Evolutionary conservation across 371 early-diverging fungal species (phyloP), one percentile per base, ranked within the genome.

Genomic region (Saksenaea oblongispora): DNA sequence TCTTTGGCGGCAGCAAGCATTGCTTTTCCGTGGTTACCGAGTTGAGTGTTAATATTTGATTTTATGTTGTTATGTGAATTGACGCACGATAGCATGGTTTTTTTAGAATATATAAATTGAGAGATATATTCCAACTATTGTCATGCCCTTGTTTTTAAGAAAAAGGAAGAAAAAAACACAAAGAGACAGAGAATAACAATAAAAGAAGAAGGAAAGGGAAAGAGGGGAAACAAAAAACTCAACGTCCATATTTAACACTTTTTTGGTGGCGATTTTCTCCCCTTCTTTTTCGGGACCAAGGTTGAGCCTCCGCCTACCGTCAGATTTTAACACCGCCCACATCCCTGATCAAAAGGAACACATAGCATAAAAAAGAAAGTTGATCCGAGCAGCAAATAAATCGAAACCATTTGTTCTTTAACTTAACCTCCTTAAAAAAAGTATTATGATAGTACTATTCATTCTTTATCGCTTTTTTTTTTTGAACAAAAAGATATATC

Each of bases 1-100:
- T 57, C 58, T 37, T 57, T 57, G 17, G 58, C 58, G 13, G 58
- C 35, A 22, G 35, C 39, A 15, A 57, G 58, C 37, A 57, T 41
- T 37, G 58, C 58, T 34, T 57, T 62, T 36, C 62, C 54, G 39
- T 62, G 54, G 41, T 15, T 53, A 39, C 51, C 34, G 18, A 61
- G 34, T 18, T 34, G 31, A 17, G 35, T 17, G 10, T 34, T 28
- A 39, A 28, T 35, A 28, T 62, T 39, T 36, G 14, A 54, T 36
- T 41, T 62, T 13, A 2, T 31, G 55, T 36, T 39, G 53, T 11
- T 41, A 28, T 17, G 35, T 24, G 28, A 8, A 55, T 55, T 54
- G 55, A 54, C 27, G 56, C 26, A 47, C 51, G 51, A 47, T n/a
- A 47, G 51, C 51, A 47, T 47, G 17, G 37, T 37, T n/a, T 31